Conservation (phyloP, 1,284 basidiomycete species). For the Puccinia polysora region DNA sequence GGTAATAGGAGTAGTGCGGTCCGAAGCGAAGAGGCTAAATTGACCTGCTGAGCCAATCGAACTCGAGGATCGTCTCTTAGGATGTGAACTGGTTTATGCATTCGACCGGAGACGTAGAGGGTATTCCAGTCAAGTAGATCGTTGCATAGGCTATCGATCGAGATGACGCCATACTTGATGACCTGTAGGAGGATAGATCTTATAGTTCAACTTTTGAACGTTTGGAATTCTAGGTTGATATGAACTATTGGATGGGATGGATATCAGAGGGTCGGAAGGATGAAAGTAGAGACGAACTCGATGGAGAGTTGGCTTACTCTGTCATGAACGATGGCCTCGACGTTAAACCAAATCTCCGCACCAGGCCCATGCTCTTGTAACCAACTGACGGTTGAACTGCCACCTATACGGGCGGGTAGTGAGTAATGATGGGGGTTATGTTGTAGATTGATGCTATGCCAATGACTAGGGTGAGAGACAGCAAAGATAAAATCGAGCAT, state of each 20-base stretch:
- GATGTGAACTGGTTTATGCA: slow-evolving; percentile 92
- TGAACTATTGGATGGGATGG: neutral
- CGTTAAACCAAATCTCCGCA: slow-evolving; percentile 93
- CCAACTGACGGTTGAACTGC: slow-evolving; percentile 68
- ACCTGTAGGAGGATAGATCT: slow-evolving; percentile 57
- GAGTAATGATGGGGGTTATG: slow-evolving; percentile 88
- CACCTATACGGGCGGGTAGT: slow-evolving; percentile 71
- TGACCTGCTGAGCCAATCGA: slow-evolving; percentile 84
- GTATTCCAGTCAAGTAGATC: slow-evolving; percentile 90
- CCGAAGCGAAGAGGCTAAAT: slow-evolving; percentile 81
- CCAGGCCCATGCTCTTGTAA: slow-evolving; percentile 65
- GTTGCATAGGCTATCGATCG: slow-evolving; percentile 76
- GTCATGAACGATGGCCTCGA: slow-evolving; percentile 74
- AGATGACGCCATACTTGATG: slow-evolving; percentile 97
- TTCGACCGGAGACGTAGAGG: slow-evolving; percentile 87
- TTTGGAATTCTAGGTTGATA: too few relatives aligned
- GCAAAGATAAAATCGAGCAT: slow-evolving; percentile 96
- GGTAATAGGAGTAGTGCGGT: slow-evolving; percentile 68
- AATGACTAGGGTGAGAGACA: slow-evolving; percentile 82
- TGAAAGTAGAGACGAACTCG: slow-evolving; percentile 26
- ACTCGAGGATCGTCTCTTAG: slow-evolving; percentile 82
- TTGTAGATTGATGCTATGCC: slow-evolving; percentile 89
- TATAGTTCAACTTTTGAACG: neutral
- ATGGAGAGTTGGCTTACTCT: slow-evolving; percentile 58
- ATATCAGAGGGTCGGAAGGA: neutral